Conservation (phyloP, 495 filamentous ascomycete species). For the Aspergillus olivimuriae region DNA sequence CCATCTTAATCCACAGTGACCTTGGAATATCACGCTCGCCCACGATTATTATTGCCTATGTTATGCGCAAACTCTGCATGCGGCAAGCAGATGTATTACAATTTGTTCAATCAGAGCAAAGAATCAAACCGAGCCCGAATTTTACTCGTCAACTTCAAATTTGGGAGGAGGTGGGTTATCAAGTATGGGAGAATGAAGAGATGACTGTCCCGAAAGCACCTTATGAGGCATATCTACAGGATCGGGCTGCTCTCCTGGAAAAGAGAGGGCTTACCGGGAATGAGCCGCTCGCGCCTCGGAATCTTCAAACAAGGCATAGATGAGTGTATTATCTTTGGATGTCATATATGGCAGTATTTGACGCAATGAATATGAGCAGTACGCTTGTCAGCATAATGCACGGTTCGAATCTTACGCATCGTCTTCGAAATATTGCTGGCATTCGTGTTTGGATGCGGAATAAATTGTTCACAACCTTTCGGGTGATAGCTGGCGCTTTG, state of each 20-base stretch:
- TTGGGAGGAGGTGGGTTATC: conserved; percentile 24
- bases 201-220: conserved; percentile 21
- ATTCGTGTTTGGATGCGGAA: too few species aligned
- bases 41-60: conserved; percentile 25
- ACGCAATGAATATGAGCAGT: too few species aligned
- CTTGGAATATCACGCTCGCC: conserved; percentile 32
- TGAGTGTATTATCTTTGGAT: too few species aligned
- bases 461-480: too few species aligned
- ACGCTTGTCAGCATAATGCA: too few species aligned
- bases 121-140: conserved; percentile 17
- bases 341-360: too few species aligned
- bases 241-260: conserved; percentile 15
- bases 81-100: conserved; percentile 3
- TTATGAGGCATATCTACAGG: conserved; percentile 24
- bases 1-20: conserved; percentile 31
- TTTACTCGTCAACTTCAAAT: conserved; percentile 22
- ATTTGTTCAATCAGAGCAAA: conserved; percentile 16
- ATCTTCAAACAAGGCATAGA: too few species aligned
- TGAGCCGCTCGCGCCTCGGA: conserved; percentile 18
- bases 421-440: too few species aligned
- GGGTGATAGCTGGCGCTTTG: too few species aligned
- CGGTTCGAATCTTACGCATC: too few species aligned
- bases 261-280: conserved; percentile 20
- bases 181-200: conserved; percentile 28
- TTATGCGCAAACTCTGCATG: conserved; percentile 22